Base-by-base conservation (phyloP, 495 filamentous ascomycete species). In the Staphylotrichum tortipilum region DNA sequence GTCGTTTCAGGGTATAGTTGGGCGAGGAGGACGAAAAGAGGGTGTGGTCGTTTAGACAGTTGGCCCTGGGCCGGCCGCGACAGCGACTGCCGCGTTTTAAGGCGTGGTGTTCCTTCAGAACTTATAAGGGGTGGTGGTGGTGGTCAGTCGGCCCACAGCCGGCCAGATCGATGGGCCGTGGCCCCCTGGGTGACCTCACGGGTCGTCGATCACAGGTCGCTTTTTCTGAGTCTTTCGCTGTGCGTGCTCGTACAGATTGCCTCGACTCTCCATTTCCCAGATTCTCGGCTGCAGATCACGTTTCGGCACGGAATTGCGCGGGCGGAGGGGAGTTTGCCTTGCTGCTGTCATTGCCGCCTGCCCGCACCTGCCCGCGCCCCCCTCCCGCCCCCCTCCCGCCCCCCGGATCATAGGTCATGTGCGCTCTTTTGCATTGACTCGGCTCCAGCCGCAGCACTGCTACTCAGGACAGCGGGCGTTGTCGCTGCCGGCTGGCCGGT, bases 51-150 rank as follows among this genome's bases (percentile, higher is more conserved):
- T 29, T 52, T 48, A 56, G 53, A 56, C 53, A 48, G 11, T 24
- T 30, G 48, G 48, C 53, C 48, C 53, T 48, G 36, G 29, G 15
- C 19, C 19, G 44, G 7, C 53, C 41, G 24, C 48, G 37, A 44
- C 38, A 51, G 44, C 34, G 29, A 40, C 47, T 56, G 53, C 53
- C 53, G 53, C 53, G 48, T 56, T 47, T 48, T 30, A 30, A 43
- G 7, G 41, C 31, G 28, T 12, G 41, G 6, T 44, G 41, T 30
- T 8, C 28, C 12, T n/a, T n/a, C n/a, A n/a, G n/a, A n/a, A n/a
- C n/a, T n/a, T n/a, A n/a, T n/a, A n/a, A n/a, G n/a, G n/a, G n/a
- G n/a, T n/a, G n/a, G n/a, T n/a, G n/a, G 30, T 14, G 30, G 17
- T 47, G 50, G 43, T 47, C 43, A 47, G 50, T 47, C 35, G 17